phyloP scores from a whole-genome alignment of 2,329 filamentous ascomycete species.

The Diaporthe eres region DNA sequence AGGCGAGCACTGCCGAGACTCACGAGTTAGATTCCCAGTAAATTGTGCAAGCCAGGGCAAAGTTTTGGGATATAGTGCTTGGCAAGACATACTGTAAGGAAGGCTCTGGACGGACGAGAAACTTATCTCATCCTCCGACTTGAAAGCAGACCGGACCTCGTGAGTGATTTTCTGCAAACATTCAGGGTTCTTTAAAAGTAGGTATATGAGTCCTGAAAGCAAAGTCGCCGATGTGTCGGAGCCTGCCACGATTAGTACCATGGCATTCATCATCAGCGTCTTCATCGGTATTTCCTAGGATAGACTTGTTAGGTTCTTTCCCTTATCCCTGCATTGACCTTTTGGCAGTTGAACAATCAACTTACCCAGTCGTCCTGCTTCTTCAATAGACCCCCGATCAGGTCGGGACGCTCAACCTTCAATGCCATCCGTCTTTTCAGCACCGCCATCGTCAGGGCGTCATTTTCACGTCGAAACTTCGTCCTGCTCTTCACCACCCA shows the following conservation, averaged over 20 bases:
- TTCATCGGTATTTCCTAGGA: conserved; percentile 41
- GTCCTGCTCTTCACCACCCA: conserved; percentile 20
- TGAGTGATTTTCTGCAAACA: conserved; percentile 50
- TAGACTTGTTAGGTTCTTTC: background rate
- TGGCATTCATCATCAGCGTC: conserved; percentile 34
- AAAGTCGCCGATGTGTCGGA: conserved; percentile 53
- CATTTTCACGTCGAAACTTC: background rate
- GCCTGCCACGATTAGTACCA: conserved; percentile 49
- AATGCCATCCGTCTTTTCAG: conserved; percentile 43
- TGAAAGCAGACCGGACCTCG: conserved; percentile 56
- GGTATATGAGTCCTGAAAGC: conserved; percentile 48
- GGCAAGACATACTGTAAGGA: conserved; percentile 55
- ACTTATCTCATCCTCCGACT: conserved; percentile 53
- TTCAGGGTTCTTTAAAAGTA: conserved; percentile 50
- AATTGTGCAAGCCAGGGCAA: too few relatives aligned
- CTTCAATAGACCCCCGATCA: conserved; percentile 46
- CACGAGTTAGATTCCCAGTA: background rate
- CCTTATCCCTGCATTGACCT: background rate
- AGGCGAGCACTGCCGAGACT: conserved; percentile 47
- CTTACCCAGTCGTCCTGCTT: conserved; percentile 43
- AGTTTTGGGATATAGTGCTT: too few relatives aligned
- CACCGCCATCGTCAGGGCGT: conserved; percentile 6
- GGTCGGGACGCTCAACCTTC: conserved; percentile 44
- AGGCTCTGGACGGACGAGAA: conserved; percentile 50
- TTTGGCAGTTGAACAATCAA: background rate